Conservation (phyloP, 805 yeast genomes). For the Wickerhamiella alocasiicola region DNA sequence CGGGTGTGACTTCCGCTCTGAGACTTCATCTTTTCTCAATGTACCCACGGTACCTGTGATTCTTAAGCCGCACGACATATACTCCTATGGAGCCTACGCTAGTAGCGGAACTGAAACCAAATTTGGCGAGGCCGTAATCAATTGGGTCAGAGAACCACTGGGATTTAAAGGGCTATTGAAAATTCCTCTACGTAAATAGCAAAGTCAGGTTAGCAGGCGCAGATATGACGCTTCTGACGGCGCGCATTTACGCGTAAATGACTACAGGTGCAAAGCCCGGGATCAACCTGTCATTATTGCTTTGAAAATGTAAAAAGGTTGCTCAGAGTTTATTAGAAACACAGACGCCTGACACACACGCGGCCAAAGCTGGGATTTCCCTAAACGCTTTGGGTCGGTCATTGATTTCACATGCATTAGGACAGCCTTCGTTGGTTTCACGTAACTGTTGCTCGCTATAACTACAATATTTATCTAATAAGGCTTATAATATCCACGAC, state of each 20-base stretch:
- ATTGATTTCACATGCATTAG: no score
- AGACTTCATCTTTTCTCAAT: constrained; percentile 19
- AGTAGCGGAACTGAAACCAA: constrained; percentile 15
- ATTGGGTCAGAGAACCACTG: constrained; percentile 29
- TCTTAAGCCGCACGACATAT: constrained; percentile 24
- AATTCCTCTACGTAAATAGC: constrained; percentile 5
- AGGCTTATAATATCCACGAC: constrained; percentile 34
- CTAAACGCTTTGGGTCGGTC: no score
- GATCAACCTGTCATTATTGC: no score
- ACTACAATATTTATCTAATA: constrained; percentile 30
- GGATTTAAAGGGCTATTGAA: constrained; percentile 28
- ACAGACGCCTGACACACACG: no score
- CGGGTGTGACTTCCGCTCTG: constrained; percentile 21
- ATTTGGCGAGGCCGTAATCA: constrained; percentile 20
- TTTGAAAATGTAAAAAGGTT: no score
- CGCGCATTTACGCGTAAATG: no score
- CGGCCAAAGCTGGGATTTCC: no score
- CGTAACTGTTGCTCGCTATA: no score
- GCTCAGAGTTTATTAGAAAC: no score
- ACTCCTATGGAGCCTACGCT: constrained; percentile 21
- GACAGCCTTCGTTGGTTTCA: no score
- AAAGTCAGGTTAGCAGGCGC: background rate
- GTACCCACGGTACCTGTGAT: constrained; percentile 8
- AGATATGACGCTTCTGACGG: no score
- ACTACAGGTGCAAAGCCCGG: no score